Evolutionary conservation across 306 rosid genomes (phyloP).

Genomic region (Glycyrrhiza uralensis): DNA sequence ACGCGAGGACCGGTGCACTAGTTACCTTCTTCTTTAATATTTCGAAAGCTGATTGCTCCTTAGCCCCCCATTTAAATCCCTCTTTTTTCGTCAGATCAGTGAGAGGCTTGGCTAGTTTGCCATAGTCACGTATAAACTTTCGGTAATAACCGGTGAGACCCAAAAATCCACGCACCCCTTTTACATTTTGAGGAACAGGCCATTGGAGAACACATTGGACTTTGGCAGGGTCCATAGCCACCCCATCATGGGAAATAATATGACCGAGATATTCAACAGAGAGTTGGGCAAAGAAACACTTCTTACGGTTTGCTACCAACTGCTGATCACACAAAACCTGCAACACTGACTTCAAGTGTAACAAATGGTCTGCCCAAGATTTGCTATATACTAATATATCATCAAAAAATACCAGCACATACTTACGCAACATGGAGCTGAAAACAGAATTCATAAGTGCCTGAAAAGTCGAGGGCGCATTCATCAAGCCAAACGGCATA

Average conservation of each 20-base stretch:
- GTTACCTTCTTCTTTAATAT: not conserved
- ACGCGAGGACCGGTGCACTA: rapidly evolving
- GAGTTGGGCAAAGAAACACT: not conserved
- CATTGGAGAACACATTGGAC: not conserved
- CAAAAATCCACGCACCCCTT: too few relatives aligned
- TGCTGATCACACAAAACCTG: not conserved
- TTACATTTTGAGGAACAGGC: not conserved
- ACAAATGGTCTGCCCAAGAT: rapidly evolving
- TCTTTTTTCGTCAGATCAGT: not conserved
- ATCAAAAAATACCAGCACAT: too few relatives aligned
- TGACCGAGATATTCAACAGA: too few relatives aligned
- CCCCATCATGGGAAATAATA: too few relatives aligned
- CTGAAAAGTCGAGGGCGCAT: not conserved
- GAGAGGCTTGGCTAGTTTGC: not conserved
- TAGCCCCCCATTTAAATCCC: too few relatives aligned
- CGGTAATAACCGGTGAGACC: not conserved
- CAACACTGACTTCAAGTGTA: not conserved
- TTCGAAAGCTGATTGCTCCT: not conserved
- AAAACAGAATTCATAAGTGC: not conserved
- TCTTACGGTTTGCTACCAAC: not conserved
- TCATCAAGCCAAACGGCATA: not conserved
- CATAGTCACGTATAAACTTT: not conserved
- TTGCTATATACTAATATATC: not conserved
- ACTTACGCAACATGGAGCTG: not conserved
- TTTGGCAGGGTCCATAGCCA: too few relatives aligned